Base-by-base conservation (phyloP, 805 yeast genomes). In the Grigorovia humatica region DNA sequence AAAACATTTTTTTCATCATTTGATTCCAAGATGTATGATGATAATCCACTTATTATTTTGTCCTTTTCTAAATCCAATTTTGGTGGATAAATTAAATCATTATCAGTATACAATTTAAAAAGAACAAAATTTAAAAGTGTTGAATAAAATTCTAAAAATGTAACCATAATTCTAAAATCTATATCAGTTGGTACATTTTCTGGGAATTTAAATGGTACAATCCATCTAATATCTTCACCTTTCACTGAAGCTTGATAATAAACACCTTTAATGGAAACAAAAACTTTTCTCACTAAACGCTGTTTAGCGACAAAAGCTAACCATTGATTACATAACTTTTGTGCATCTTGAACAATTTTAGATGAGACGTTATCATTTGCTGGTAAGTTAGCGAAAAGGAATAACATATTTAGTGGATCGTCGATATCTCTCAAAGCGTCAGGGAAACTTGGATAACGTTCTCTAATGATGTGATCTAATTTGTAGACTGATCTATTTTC, bases 171-270 rank as follows among this genome's bases (percentile, higher is more conserved):
- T 70, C 93, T 80, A 75, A 93, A 91, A 71, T 93, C 99, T 54
- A 93, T 82, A 69, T 93, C 98, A 46, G 84, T 71, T 47, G 99
- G 98, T 59, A 93, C 85, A 69, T 86, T 86, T 69, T 91, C 95
- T 18, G 99, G 96, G 74, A 90, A 93, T 70, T 89, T 93, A 78
- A 84, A 93, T 23, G 99, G 99, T 47, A 88, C 95, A 54, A 93
- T 80, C 99, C 99, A 93, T 71, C 91, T 80, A 46, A 93, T 77
- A 58, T 88, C 96, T 69, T 89, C 96, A 58, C 99, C 99, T 68
- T 79, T 82, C 47, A 93, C 81, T 55, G 68, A 79, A 38, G 96
- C 98, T 68, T 89, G 88, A 66, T 91, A 93, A 70, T 93, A 93
- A 17, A 91, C 95, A 73, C 99, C 99, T 70, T 93, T 93, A 65